Conservation (phyloP, 75 land plant genomes). For the Pinus taeda region DNA sequence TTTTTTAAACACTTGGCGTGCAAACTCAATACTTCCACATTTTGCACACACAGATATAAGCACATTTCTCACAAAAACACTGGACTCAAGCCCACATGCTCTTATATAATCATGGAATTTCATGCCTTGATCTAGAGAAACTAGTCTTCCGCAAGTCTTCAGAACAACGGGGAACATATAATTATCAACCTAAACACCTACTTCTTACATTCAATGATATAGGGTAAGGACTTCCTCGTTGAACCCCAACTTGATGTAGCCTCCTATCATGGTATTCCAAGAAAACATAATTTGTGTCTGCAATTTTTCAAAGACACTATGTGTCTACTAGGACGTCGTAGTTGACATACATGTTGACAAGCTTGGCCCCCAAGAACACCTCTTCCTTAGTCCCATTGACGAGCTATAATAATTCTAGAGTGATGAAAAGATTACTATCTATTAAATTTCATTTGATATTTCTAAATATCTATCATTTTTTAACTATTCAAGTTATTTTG, state of each 20-base stretch:
- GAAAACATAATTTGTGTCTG: not conserved
- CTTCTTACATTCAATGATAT: not conserved
- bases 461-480: too few species aligned
- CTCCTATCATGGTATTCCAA: not conserved
- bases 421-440: too few species aligned
- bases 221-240: not conserved
- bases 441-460: too few species aligned
- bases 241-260: not conserved
- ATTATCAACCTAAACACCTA: not conserved
- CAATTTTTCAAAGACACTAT: not conserved
- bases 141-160: not conserved
- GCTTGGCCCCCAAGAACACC: not conserved
- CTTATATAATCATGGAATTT: not conserved
- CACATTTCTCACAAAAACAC: not conserved
- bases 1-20: not conserved
- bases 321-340: not conserved
- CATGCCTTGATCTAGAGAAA: not conserved
- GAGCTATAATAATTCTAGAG: too few species aligned
- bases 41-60: not conserved
- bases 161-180: not conserved
- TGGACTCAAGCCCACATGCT: not conserved
- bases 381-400: not conserved
- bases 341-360: conserved; percentile 2
- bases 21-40: too few species aligned
- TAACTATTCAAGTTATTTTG: too few species aligned